phyloP scores from a whole-genome alignment of 495 filamentous ascomycete genomes.

The Penicillium odoratum region DNA sequence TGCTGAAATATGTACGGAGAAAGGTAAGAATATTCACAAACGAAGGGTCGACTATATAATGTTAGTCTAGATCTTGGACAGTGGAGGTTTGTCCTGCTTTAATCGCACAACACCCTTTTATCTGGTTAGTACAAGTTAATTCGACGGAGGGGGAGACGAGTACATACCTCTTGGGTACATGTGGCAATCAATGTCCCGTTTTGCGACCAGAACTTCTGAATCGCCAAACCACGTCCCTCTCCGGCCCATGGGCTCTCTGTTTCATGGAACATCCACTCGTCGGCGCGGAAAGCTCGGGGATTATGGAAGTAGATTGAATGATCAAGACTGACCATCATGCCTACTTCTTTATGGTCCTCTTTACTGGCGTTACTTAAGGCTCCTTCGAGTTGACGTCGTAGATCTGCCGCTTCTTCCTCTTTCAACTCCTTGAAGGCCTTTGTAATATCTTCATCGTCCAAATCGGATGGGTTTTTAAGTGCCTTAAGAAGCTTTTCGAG shows the following conservation, averaged over 20 bases:
- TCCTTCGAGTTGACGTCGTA: conserved; percentile 40
- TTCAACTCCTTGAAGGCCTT: conserved; percentile 43
- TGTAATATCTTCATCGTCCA: conserved; percentile 45
- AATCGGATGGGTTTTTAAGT: conserved; percentile 48
- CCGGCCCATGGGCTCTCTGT: conserved; percentile 94
- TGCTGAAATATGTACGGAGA: not conserved
- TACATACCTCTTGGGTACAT: conserved; percentile 47
- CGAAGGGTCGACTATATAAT: not conserved
- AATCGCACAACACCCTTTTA: conserved; percentile 46
- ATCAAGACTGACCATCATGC: conserved; percentile 97
- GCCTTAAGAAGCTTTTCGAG: conserved; percentile 40
- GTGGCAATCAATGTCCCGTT: conserved; percentile 80
- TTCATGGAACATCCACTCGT: conserved; percentile 93
- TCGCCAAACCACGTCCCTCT: conserved; percentile 82
- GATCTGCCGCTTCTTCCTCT: conserved; percentile 43
- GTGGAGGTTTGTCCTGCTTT: conserved; percentile 43
- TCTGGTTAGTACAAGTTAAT: conserved; percentile 13
- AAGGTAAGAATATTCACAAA: not conserved
- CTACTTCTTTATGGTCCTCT: conserved; percentile 50
- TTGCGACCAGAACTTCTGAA: conserved; percentile 81
- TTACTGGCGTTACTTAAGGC: conserved; percentile 29
- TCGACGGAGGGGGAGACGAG: conserved; percentile 4
- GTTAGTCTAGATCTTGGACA: conserved; percentile 39
- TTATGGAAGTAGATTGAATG: conserved; percentile 95
- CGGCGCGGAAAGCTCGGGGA: conserved; percentile 72